Base-by-base conservation (phyloP, 371 early-diverging fungal species). In the Mortierella sp. region DNA sequence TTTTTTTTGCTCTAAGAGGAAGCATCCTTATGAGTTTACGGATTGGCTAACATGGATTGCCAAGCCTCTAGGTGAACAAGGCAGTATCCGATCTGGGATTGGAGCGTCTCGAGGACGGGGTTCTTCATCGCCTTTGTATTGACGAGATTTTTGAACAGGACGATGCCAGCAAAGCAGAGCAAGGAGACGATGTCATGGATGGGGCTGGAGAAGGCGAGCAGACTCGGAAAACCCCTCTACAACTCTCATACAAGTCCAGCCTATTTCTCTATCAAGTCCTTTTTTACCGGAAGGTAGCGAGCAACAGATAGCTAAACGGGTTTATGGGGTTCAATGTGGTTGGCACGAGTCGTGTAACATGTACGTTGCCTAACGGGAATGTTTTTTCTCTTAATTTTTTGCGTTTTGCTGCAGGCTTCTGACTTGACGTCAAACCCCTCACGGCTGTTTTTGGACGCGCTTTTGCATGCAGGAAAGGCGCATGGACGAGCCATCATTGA, bases 401-500 rank as follows among this genome's bases (percentile, higher is more conserved):
- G n/a, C 11, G 29, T 19, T 24, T 26, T 52, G 11, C 6, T 14
- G n/a, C 55, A 81, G 82, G 74, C 69, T 2, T 41, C 66, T 0
- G n/a, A 68, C 1, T 29, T 81, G 2, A 71, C 68, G 14, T 64
- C 82, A 11, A 74, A 48, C 0, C 82, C 82, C 13, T 77, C 82
- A 1, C 70, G 82, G 5, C 66, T 81, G n/a, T 74, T 81, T 34
- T 61, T 81, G n/a, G 74, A 81, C 29, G 66, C 82, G 8, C 24
- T 77, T 6, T 31, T 77, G 22, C 63, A 58, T 44, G 77, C 78
- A 29, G 64, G 74, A 11, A 77, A 58, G 41, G 58, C 63, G 14
- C 69, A 77, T 48, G 82, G 74, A 10, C 82, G 82, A 2, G 82
- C 82, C 4, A 58, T 81, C 26, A 68, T 74, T 29, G 82, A 81